Evolutionary conservation across 1,284 basidiomycete species (phyloP), one percentile per base, ranked within the genome.

Genomic region (Rhizopogon parksii): DNA sequence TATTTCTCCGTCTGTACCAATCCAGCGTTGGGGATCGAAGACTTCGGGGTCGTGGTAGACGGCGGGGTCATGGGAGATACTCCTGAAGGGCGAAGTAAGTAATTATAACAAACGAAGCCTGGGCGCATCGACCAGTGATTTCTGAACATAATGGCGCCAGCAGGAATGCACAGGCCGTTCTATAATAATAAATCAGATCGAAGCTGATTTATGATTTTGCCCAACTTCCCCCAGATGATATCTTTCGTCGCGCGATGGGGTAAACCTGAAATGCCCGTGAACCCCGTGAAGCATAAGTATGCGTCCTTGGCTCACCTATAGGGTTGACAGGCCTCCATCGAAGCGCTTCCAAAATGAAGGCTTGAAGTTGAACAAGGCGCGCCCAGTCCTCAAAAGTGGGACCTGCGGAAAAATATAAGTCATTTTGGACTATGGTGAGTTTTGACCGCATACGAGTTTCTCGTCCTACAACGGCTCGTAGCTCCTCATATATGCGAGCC

Each of bases 11-110:
- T 78, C 68, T 7, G 68, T 59, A 25, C 69, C 72, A 8, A 85
- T 54, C 82, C 80, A 85, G 12, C 81, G 71, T 52, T 75, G 69
- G 0, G 81, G 82, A 39, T 76, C 66, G 61, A 85, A 85, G 21
- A 36, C 60, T 47, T 85, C 79, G 0, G 82, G 80, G 34, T 85
- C 75, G 0, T 77, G 76, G 62, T 79, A 85, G 21, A 77, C 71
- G 0, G 67, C 68, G 0, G 81, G 78, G 59, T 85, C 82, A 21
- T 76, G 73, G 0, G 71, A 74, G 15, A 85, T 75, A 9, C 73
- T 68, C 78, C 78, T 63, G 4, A 32, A 6, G 27, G 12, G 5
- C 9, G 2, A 19, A 4, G 9, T 24, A 24, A 6, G 4, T 6
- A 2, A 6, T 19, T 24, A 17, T 21, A 6, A 12, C 30, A 30